Conservation (phyloP, 2,329 filamentous ascomycete species). For the Colletotrichum gigasporum region DNA sequence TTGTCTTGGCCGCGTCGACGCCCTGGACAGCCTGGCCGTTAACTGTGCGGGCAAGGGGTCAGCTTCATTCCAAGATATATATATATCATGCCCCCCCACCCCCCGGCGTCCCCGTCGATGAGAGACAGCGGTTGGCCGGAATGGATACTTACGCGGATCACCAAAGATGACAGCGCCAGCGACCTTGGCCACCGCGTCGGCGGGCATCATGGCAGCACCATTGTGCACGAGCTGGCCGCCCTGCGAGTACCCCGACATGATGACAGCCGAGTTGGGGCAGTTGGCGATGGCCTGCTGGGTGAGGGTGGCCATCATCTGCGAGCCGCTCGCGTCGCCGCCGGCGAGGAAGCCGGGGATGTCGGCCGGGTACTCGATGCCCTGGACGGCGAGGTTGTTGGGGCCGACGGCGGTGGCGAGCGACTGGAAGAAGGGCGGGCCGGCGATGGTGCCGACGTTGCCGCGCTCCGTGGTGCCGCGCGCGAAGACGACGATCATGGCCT, state of each 20-base stretch:
- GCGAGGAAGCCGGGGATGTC: constrained; percentile 53
- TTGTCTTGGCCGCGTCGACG: constrained; percentile 13
- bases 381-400: constrained; percentile 55
- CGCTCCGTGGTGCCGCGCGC: constrained; percentile 64
- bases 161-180: constrained; percentile 42
- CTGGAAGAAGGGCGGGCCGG: constrained; percentile 61
- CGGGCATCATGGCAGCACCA: constrained; percentile 45
- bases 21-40: constrained; percentile 27
- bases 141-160: constrained; percentile 33
- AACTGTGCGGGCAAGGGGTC: neutral
- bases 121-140: too few relatives aligned
- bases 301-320: constrained; percentile 47
- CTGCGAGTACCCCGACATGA: constrained; percentile 58
- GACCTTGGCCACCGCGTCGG: constrained; percentile 44
- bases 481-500: constrained; percentile 61
- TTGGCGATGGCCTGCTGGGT: constrained; percentile 44
- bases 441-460: constrained; percentile 60
- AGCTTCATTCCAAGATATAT: neutral
- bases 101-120: constrained; percentile 37
- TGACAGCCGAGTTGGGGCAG: constrained; percentile 56
- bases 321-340: constrained; percentile 55
- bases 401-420: constrained; percentile 52
- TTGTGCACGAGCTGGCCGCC: constrained; percentile 53
- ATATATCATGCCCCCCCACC: too few relatives aligned
- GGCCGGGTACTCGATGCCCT: constrained; percentile 64